Evolutionary conservation across 1,139 yeast species (phyloP).

Genomic region (Magnusiomyces suaveolens): DNA sequence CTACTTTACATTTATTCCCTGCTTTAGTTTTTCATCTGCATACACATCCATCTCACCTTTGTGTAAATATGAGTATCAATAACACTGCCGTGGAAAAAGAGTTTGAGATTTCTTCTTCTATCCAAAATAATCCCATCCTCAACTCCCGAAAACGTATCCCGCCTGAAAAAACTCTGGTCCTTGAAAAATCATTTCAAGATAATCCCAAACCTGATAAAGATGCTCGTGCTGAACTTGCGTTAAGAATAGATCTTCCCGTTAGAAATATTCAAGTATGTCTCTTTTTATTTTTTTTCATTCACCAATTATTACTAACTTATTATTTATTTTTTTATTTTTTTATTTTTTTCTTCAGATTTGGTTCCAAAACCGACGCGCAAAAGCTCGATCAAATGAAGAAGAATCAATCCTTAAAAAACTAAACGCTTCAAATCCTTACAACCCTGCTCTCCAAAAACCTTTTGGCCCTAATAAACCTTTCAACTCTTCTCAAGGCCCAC

Average conservation of each 20-base stretch:
- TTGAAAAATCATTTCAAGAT: slow-evolving; percentile 25
- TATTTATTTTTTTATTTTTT: background rate
- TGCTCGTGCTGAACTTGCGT: slow-evolving; percentile 22
- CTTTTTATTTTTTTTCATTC: background rate
- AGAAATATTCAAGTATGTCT: slow-evolving; percentile 22
- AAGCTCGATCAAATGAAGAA: slow-evolving; percentile 22
- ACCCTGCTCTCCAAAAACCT: too few relatives aligned
- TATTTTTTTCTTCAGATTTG: slow-evolving; percentile 19
- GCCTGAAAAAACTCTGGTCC: slow-evolving; percentile 22
- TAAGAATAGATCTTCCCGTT: slow-evolving; percentile 24
- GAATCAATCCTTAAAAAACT: slow-evolving; percentile 14
- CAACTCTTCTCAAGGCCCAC: background rate
- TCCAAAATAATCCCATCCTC: too few relatives aligned
- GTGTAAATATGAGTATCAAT: too few relatives aligned
- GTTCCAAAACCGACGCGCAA: slow-evolving; percentile 30
- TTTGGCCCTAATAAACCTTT: slow-evolving; percentile 4
- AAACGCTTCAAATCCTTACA: background rate
- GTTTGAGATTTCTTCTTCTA: too few relatives aligned
- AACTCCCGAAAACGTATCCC: slow-evolving; percentile 24
- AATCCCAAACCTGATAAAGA: slow-evolving; percentile 27
- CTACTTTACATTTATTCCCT: too few relatives aligned
- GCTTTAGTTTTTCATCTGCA: too few relatives aligned
- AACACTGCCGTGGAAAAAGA: too few relatives aligned
- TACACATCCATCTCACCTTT: too few relatives aligned
- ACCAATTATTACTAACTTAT: background rate